Evolutionary conservation across 1,284 basidiomycete genomes (phyloP).

Genomic region (Fomitopsis schrenkii): DNA sequence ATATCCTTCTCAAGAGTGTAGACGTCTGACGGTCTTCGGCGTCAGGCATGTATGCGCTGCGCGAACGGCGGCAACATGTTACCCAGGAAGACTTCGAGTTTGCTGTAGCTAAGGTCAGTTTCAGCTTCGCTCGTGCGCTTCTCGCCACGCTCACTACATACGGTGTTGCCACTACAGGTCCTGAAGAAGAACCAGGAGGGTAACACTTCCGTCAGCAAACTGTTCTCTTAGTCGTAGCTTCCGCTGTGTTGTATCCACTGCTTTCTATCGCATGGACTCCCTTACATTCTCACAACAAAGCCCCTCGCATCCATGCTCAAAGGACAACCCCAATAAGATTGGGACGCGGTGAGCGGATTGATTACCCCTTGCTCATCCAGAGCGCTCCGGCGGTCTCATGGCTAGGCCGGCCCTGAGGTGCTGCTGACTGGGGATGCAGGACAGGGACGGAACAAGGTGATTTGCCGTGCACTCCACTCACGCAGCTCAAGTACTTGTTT

Average conservation of each 20-base stretch:
- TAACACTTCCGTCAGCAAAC: conserved; percentile 87
- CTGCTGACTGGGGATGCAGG: too few relatives aligned
- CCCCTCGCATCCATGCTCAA: too few relatives aligned
- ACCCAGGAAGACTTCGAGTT: conserved; percentile 99
- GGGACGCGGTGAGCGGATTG: not conserved
- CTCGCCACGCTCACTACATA: conserved; percentile 3
- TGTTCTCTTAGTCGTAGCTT: conserved; percentile 60
- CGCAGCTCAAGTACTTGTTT: not conserved
- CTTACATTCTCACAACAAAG: not conserved
- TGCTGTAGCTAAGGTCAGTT: conserved; percentile 86
- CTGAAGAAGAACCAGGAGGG: conserved; percentile 92
- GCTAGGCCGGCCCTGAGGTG: not conserved
- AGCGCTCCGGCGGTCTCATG: not conserved
- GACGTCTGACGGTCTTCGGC: not conserved
- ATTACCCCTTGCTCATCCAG: not conserved
- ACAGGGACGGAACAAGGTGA: too few relatives aligned
- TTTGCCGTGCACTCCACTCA: not conserved
- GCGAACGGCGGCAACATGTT: conserved; percentile 94
- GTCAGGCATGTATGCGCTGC: conserved; percentile 91
- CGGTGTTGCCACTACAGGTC: conserved; percentile 41
- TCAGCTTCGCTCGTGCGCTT: not conserved
- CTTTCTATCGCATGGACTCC: not conserved
- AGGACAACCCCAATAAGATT: too few relatives aligned
- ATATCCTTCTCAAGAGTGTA: conserved; percentile 2
- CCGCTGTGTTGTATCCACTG: not conserved